These are phyloP conservation scores for Fusarium nanum DNA, from an alignment of 2,329 filamentous ascomycete species.

Conservation along the genomic window DNA sequence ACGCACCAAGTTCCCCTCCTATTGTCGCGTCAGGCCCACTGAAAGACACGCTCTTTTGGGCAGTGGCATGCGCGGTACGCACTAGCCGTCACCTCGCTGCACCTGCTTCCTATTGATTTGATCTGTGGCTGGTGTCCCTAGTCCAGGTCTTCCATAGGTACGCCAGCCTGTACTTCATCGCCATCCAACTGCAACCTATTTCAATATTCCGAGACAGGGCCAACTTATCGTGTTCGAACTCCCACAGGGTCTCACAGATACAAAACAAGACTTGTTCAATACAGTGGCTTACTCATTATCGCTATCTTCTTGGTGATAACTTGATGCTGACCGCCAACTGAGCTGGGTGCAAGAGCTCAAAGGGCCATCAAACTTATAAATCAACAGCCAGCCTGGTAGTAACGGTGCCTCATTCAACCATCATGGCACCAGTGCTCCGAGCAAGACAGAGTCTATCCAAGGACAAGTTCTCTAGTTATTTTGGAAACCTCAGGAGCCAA, in stretches of 20 bases:
- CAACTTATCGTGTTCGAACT: not conserved
- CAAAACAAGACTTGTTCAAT: not conserved
- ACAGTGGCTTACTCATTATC: not conserved
- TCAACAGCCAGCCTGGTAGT: not conserved
- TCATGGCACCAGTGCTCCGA: constrained; percentile 58
- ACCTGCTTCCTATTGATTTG: constrained; percentile 1
- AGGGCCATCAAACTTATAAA: not conserved
- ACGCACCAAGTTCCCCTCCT: constrained; percentile 9
- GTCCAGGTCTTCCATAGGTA: not conserved
- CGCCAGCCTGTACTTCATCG: constrained; percentile 13
- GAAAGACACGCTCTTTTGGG: constrained; percentile 18
- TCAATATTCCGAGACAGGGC: constrained; percentile 5
- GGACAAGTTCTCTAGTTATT: constrained; percentile 74
- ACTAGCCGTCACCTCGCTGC: constrained; percentile 14
- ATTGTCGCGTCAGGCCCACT: constrained; percentile 26
- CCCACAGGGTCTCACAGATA: not conserved
- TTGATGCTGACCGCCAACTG: constrained; percentile 2
- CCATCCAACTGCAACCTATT: constrained; percentile 20
- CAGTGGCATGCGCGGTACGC: constrained; percentile 20
- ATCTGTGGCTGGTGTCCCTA: constrained; percentile 8
- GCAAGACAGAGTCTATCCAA: constrained; percentile 71
- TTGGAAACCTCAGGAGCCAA: constrained; percentile 76
- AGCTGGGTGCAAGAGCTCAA: not conserved
- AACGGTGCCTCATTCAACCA: not conserved
- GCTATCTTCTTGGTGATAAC: not conserved